Conservation (phyloP, 768 basidiomycete genomes). For the Macrolepiota fuliginosa region DNA sequence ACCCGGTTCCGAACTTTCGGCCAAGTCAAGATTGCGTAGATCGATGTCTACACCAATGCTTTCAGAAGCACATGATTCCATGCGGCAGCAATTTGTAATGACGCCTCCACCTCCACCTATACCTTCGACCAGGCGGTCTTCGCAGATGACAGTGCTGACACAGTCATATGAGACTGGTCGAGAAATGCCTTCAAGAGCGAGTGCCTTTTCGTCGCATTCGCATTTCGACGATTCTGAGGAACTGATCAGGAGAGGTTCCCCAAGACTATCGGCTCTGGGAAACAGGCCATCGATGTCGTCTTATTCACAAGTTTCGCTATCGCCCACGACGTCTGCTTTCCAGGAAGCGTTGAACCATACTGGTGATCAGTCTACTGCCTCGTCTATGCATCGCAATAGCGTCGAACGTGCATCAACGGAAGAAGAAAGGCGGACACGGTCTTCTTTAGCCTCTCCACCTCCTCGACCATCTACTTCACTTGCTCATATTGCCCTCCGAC, state of each 20-base stretch:
- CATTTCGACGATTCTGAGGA: slow-evolving; percentile 31
- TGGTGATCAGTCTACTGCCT: slow-evolving; percentile 17
- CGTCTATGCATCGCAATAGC: slow-evolving; percentile 22
- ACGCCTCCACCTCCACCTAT: slow-evolving; percentile 39
- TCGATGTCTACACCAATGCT: slow-evolving; percentile 55
- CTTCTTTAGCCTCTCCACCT: slow-evolving; percentile 50
- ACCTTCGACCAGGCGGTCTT: slow-evolving; percentile 28
- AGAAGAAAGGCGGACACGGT: slow-evolving; percentile 21
- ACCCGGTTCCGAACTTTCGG: slow-evolving; percentile 9
- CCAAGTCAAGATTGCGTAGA: slow-evolving; percentile 35
- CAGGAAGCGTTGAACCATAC: slow-evolving; percentile 48
- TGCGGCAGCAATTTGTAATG: slow-evolving; percentile 26
- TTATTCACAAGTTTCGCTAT: slow-evolving; percentile 60
- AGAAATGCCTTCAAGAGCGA: slow-evolving; percentile 17
- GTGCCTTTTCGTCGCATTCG: slow-evolving; percentile 26
- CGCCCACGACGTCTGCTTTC: slow-evolving; percentile 79
- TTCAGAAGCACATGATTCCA: slow-evolving; percentile 37
- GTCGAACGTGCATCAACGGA: not conserved
- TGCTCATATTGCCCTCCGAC: slow-evolving; percentile 37
- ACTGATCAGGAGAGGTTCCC: slow-evolving; percentile 41
- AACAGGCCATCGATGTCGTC: slow-evolving; percentile 61
- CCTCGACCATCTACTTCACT: slow-evolving; percentile 66
- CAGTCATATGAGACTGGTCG: slow-evolving; percentile 27
- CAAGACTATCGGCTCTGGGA: slow-evolving; percentile 46
- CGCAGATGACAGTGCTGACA: slow-evolving; percentile 19